Percentiles rank a stretch among this genome's conserved stretches.
phyloP scores from a whole-genome alignment of 2,329 filamentous ascomycete species.

The Akanthomyces dipterigenus region DNA sequence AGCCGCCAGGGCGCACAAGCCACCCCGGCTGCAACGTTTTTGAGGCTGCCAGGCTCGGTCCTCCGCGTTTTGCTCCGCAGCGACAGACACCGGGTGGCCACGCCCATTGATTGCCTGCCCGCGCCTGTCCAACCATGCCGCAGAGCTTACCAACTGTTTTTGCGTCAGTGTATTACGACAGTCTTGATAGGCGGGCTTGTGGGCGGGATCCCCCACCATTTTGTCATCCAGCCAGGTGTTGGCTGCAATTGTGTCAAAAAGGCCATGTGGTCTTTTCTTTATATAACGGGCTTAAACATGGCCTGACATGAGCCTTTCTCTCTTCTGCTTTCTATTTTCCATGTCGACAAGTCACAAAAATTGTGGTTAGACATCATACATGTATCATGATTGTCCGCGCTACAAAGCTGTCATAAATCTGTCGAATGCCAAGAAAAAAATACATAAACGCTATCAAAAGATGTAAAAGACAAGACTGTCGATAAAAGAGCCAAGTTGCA shows the following conservation, averaged over 20 bases:
- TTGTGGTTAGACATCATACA: neutral
- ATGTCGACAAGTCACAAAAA: neutral
- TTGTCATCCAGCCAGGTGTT: no score
- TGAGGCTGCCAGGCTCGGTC: neutral
- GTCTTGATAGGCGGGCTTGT: neutral
- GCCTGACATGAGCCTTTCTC: no score
- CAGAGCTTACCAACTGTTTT: neutral
- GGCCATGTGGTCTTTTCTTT: no score
- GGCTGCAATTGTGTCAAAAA: no score
- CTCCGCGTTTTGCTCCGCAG: slow-evolving; percentile 7
- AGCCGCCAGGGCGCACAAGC: neutral
- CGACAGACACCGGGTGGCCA: neutral
- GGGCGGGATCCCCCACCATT: neutral
- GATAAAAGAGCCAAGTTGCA: neutral
- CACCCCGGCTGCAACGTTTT: neutral
- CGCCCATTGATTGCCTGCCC: neutral
- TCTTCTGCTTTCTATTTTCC: no score
- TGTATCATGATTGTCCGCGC: no score
- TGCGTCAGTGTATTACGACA: slow-evolving; percentile 5
- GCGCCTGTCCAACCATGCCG: neutral
- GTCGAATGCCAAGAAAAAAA: neutral
- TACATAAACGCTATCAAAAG: neutral
- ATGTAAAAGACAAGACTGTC: no score
- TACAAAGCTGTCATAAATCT: no score
- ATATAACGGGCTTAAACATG: no score